Evolutionary conservation across 192 early-diverging fungal species (phyloP).

Genomic region (Umbelopsis isabellina): DNA sequence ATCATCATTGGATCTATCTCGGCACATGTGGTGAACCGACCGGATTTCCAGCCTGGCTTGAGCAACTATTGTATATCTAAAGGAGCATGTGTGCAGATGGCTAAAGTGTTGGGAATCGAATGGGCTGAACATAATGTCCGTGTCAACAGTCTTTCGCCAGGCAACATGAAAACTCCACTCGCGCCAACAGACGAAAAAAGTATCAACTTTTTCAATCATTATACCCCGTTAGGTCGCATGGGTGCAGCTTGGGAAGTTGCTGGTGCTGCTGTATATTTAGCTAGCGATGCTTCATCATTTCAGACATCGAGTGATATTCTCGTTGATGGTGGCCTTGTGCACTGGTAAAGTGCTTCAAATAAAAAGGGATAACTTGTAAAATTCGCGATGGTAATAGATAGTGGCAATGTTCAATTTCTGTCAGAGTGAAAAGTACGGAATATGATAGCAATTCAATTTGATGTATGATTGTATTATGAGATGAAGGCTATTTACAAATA

Average conservation of each 20-base stretch:
- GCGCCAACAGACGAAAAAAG: conserved; percentile 20
- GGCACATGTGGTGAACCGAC: conserved; percentile 32
- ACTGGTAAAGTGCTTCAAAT: neutral
- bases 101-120: conserved; percentile 42
- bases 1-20: conserved; percentile 41
- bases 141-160: conserved; percentile 37
- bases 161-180: conserved; percentile 28
- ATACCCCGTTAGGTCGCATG: conserved; percentile 31
- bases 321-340: conserved; percentile 20
- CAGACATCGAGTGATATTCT: conserved; percentile 26
- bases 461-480: no score
- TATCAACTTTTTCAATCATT: conserved; percentile 23
- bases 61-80: conserved; percentile 44
- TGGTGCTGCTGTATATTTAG: conserved; percentile 28
- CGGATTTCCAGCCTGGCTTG: conserved; percentile 33
- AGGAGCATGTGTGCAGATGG: conserved; percentile 39
- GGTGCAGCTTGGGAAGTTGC: conserved; percentile 26
- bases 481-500: conserved; percentile 22
- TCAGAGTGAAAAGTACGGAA: neutral
- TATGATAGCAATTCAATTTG: no score
- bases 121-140: conserved; percentile 38
- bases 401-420: neutral
- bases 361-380: neutral
- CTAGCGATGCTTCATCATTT: conserved; percentile 33
- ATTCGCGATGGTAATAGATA: neutral